Evolutionary conservation across 164 flowering plant species (phyloP).

Genomic region (Magnolia officinalis): DNA sequence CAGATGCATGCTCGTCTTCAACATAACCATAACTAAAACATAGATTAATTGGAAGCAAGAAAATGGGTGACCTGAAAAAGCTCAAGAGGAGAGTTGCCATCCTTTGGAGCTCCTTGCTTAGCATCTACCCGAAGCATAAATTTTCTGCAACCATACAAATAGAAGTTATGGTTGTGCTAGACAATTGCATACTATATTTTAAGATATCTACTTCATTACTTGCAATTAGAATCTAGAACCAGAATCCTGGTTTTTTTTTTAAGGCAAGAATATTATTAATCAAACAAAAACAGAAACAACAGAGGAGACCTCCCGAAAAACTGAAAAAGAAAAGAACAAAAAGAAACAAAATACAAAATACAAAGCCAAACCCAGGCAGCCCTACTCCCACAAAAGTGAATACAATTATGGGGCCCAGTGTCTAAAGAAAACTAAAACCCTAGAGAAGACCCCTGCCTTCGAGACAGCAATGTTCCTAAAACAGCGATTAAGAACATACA

Average conservation of each 20-base stretch:
- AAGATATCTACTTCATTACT: neutral
- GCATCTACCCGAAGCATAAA: conserved; percentile 98
- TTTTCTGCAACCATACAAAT: conserved; percentile 52
- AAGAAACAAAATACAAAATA: no score
- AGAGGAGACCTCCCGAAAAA: no score
- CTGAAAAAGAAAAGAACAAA: no score
- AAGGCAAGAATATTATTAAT: no score
- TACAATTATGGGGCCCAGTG: neutral
- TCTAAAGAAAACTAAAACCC: neutral
- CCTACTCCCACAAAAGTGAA: no score
- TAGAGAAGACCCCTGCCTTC: no score
- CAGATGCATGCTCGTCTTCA: neutral
- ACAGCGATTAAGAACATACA: no score
- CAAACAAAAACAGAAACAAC: no score
- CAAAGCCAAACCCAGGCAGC: no score
- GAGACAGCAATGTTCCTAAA: no score
- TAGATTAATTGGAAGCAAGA: neutral
- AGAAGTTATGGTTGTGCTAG: neutral
- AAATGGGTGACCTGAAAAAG: conserved; percentile 64
- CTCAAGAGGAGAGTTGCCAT: conserved; percentile 89
- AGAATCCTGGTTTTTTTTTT: neutral
- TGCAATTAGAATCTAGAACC: neutral
- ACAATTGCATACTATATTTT: neutral
- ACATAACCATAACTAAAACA: neutral
- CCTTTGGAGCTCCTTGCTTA: conserved; percentile 94